Conservation (phyloP, 768 basidiomycete genomes). For the Russula emetica region DNA sequence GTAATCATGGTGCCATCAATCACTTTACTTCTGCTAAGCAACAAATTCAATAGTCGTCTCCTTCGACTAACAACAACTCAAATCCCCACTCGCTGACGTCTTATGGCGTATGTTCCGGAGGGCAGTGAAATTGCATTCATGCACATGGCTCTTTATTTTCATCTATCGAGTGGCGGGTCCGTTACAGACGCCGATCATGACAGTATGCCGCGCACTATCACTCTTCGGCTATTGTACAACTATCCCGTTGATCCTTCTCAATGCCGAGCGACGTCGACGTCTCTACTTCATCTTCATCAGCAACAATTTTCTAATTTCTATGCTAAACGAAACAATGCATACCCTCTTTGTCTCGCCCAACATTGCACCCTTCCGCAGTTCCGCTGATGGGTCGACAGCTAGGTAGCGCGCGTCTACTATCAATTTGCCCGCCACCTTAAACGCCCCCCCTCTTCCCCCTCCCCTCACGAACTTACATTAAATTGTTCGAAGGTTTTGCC, state of each 20-base stretch:
- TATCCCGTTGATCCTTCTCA: neutral
- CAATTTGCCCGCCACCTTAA: neutral
- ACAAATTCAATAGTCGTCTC: too few relatives aligned
- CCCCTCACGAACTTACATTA: neutral
- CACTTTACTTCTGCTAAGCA: too few relatives aligned
- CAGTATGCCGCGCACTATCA: too few relatives aligned
- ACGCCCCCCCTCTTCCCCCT: too few relatives aligned
- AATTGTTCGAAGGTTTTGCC: neutral
- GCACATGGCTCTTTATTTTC: neutral
- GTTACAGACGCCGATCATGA: neutral
- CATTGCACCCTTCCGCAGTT: neutral
- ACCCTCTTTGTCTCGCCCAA: neutral
- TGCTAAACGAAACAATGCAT: too few relatives aligned
- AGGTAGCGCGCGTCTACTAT: neutral
- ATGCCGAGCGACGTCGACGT: neutral
- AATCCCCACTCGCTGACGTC: neutral
- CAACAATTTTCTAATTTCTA: neutral
- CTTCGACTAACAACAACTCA: too few relatives aligned
- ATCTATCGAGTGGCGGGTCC: neutral
- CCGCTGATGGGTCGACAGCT: neutral
- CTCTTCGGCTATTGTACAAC: neutral
- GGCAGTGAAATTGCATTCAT: neutral
- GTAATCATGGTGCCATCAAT: neutral
- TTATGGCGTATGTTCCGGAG: neutral
- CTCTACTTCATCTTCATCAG: neutral